These are phyloP conservation scores for Hygrocybe coccinea DNA, from an alignment of 768 basidiomycete genomes.

Conservation along the genomic window DNA sequence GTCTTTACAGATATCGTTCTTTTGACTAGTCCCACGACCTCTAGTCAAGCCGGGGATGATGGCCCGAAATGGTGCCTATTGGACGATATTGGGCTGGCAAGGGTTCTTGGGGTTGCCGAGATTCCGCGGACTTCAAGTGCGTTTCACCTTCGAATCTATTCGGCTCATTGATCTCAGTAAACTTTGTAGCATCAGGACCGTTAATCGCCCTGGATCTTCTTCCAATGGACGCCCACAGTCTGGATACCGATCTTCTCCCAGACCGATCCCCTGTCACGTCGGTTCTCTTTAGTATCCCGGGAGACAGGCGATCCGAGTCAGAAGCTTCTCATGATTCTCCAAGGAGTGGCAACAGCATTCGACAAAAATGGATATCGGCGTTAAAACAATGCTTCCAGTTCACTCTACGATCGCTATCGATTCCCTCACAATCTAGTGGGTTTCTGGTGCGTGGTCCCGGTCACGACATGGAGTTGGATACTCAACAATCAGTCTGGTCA, in stretches of 20 bases:
- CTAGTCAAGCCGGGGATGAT: constrained; percentile 11
- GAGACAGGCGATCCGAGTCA: not conserved
- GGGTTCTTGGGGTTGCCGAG: constrained; percentile 44
- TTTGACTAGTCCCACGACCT: constrained; percentile 40
- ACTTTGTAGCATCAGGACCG: constrained; percentile 20
- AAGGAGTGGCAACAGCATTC: constrained; percentile 5
- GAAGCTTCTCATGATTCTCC: constrained; percentile 5
- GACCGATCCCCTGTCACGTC: constrained; percentile 28
- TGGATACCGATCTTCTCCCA: constrained; percentile 35
- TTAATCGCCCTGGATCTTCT: constrained; percentile 48
- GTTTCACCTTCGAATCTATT: not conserved
- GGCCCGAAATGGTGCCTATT: constrained; percentile 24
- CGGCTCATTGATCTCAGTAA: not conserved
- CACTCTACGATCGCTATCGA: constrained; percentile 38
- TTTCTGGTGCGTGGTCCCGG: constrained; percentile 14
- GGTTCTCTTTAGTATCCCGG: constrained; percentile 32
- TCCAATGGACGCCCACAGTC: constrained; percentile 35
- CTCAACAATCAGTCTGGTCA: constrained; percentile 32
- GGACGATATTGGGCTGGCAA: constrained; percentile 39
- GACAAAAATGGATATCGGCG: constrained; percentile 44
- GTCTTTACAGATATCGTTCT: constrained; percentile 70
- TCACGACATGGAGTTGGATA: constrained; percentile 22
- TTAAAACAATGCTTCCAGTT: constrained; percentile 49
- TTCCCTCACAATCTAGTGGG: constrained; percentile 17
- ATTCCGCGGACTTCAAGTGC: constrained; percentile 4